Evolutionary conservation across 495 filamentous ascomycete species (phyloP), one percentile per base, ranked within the genome.

Genomic region (Tuber magnatum): DNA sequence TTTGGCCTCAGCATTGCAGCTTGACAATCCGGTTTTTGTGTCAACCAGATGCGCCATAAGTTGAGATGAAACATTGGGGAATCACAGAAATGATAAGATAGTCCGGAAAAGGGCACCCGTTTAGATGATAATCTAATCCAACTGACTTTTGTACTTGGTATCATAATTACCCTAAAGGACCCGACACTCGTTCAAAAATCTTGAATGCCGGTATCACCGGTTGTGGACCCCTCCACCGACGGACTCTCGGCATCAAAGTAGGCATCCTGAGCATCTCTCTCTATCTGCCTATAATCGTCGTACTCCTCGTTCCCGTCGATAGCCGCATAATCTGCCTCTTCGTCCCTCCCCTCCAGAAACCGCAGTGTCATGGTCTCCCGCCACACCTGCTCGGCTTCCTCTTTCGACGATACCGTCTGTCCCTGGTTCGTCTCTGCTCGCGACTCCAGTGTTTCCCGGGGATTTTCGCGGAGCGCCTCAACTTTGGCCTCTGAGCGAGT

Each of bases 261-360:
- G 74, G 84, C 84, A 51, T 94, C 91, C 81, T 89, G 82, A 40
- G 77, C 83, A 76, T 89, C 86, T 69, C 85, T 77, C 76, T 89
- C 88, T 75, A 87, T 86, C 77, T 77, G 78, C 77, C 79, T 65
- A 78, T 84, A 83, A 82, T 92, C 91, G 84, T 93, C 91, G 75
- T 86, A 91, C 43, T 90, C 89, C 48, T 92, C 89, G 82, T 88
- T 90, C 65, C 87, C 86, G 84, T 94, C 92, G 38, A 94, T 91
- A 2, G 56, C 78, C 32, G 78, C 83, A 82, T 94, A 94, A 72
- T 93, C 89, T 80, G 92, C 92, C 76, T 94, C 92, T 16, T 80
- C 75, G 82, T 94, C 92, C 48, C 87, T 86, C 1, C 92, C 92
- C 65, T 86, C 85, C 44, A 94, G 74, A 76, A 94, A 94, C 44